A percentile compares a stretch with the other conserved stretches of the same genome.
These are phyloP conservation scores for Themeda triandra DNA, from an alignment of 176 grass and related monocot genomes.

Conservation along the genomic window DNA sequence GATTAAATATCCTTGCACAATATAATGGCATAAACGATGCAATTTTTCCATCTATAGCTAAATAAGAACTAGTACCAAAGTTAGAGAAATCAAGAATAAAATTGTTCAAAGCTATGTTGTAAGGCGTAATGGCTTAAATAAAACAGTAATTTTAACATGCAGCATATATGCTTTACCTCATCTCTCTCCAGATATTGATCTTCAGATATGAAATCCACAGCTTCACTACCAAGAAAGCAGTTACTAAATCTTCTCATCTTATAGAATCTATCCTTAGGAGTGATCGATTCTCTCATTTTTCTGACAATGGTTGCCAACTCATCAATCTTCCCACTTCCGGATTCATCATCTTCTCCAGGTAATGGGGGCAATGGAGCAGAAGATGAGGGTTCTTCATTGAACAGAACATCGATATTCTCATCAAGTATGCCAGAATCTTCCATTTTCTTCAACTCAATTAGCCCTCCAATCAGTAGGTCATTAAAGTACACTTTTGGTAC, in stretches of 20 bases:
- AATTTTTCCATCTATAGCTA: not conserved
- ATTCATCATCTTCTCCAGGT: conserved; percentile 92
- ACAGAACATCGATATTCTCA: conserved; percentile 53
- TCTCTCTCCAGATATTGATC: conserved; percentile 93
- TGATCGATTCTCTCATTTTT: conserved; percentile 89
- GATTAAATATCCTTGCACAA: not conserved
- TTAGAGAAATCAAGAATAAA: not conserved
- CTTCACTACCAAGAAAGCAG: conserved; percentile 91
- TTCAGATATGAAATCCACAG: conserved; percentile 92
- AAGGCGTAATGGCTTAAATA: not conserved
- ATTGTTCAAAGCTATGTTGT: conserved; percentile 8
- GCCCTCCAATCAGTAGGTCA: conserved; percentile 66
- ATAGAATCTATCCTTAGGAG: conserved; percentile 85
- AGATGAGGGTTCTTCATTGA: conserved; percentile 51
- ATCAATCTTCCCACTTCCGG: conserved; percentile 84
- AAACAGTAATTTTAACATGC: not conserved
- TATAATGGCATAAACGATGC: conserved; percentile 4
- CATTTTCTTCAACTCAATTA: conserved; percentile 72
- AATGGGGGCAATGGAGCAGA: conserved; percentile 73
- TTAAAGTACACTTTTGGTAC: conserved; percentile 91
- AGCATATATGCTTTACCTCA: conserved; percentile 49
- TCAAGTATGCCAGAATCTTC: conserved; percentile 68
- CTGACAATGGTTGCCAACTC: conserved; percentile 79
- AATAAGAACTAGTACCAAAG: not conserved
- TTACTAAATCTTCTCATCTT: conserved; percentile 97